phyloP scores from a whole-genome alignment of 345 rosid species.

The Lenwebbia sp. region DNA sequence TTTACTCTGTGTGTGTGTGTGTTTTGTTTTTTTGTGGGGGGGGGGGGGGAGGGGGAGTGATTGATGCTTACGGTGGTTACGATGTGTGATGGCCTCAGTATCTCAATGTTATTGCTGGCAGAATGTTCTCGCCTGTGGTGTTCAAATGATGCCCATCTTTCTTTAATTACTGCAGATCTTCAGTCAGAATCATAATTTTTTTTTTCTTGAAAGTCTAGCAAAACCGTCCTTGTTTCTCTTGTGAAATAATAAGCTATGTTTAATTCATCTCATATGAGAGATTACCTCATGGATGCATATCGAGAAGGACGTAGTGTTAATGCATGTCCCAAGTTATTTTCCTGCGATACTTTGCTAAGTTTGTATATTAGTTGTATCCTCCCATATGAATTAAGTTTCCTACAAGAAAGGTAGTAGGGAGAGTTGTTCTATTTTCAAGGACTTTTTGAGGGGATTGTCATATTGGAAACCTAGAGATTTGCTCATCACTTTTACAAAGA shows the following conservation, averaged over 20 bases:
- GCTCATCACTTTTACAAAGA: not conserved
- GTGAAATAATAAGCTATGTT: not conserved
- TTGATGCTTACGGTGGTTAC: not conserved
- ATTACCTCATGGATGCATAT: not conserved
- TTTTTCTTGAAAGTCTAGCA: not conserved
- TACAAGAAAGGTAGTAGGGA: not conserved
- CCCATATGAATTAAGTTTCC: not conserved
- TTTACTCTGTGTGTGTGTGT: not conserved
- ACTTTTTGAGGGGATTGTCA: not conserved
- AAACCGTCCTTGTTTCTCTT: not conserved
- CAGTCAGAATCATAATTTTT: not conserved
- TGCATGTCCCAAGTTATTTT: not conserved
- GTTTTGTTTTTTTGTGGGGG: not conserved
- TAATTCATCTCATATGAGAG: not conserved
- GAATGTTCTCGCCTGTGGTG: not conserved
- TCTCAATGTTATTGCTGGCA: not conserved
- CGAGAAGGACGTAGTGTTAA: not conserved
- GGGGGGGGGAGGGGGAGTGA: rapidly evolving
- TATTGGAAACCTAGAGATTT: not conserved
- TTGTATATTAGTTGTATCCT: not conserved
- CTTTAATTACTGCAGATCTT: not conserved
- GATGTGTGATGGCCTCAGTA: not conserved
- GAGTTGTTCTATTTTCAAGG: not conserved
- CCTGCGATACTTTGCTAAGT: not conserved
- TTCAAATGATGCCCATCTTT: not conserved